Conservation (phyloP, 306 rosid species). For the Mimosa bimucronata region DNA sequence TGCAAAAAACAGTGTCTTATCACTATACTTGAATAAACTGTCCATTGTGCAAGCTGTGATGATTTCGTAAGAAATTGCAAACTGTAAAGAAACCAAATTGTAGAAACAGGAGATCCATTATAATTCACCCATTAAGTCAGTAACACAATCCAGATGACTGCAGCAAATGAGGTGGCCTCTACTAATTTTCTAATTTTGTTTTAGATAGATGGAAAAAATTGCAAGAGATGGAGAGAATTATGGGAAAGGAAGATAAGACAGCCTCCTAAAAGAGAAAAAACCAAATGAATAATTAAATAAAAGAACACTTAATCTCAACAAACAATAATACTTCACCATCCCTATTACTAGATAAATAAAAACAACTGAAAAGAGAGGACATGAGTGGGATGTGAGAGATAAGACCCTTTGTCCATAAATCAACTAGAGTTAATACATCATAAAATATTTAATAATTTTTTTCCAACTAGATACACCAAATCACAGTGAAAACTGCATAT, state of each 20-base stretch:
- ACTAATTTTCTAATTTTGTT: background rate
- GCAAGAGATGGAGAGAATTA: background rate
- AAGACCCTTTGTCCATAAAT: background rate
- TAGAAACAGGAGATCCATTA: conserved; percentile 31
- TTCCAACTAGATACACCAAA: conserved; percentile 10
- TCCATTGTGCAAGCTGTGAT: conserved; percentile 80
- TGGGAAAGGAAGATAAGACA: background rate
- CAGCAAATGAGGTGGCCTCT: background rate
- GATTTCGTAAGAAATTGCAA: conserved; percentile 77
- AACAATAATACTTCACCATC: background rate
- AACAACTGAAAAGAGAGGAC: background rate
- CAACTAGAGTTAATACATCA: background rate
- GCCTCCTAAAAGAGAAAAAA: background rate
- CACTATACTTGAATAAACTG: conserved; percentile 87
- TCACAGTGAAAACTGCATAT: background rate
- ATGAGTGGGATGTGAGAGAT: background rate
- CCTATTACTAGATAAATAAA: background rate
- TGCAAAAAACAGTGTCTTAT: conserved; percentile 89
- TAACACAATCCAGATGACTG: background rate
- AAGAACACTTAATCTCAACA: background rate
- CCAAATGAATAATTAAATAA: background rate
- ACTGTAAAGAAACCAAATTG: conserved; percentile 54
- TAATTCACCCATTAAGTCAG: background rate
- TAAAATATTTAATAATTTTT: background rate
- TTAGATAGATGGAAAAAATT: background rate